Base-by-base conservation (phyloP, 768 basidiomycete species). In the Suillus tomentosus region DNA sequence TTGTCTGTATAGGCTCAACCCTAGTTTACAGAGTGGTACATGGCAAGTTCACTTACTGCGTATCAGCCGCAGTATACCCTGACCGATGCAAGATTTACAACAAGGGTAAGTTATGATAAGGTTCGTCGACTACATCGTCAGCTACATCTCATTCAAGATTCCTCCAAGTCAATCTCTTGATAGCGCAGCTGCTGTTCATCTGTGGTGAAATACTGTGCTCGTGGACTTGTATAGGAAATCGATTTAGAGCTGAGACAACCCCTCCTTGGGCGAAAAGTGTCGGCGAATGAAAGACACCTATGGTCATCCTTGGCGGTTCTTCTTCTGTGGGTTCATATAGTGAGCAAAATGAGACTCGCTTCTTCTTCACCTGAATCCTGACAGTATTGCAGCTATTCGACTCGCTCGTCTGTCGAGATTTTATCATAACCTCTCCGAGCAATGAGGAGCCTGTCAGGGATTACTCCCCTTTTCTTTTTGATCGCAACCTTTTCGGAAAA, bases 291-390 rank as follows among this genome's bases (percentile, higher is more conserved):
- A 80, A 77, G 47, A 74, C 74, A 11, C 78, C 84, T 0, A 77
- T 84, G 19, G 66, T 86, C 56, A 76, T 85, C 64, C 66, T 82
- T 40, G 84, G 84, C 13, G 84, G 84, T 6, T 72, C 81, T n/a
- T 77, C 78, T 7, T 81, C 80, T 22, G 82, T 84, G 2, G 84
- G 84, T n/a, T 79, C 77, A 73, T 80, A 75, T 55, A 74, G 82
- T 81, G 63, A 64, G 76, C 69, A 14, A 50, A 68, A 51, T 47
- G 14, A 15, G 4, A 50, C 42, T 65, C 45, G 15, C 50, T 31
- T 31, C 31, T 31, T 31, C 31, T 72, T 27, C 64, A 51, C 9
- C n/a, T 34, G 2, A 22, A 54, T 27, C 15, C 51, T 24, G n/a
- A 34, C 37, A 24, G 48, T 53, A 37, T 39, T 13, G 3, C 62